phyloP scores from a whole-genome alignment of 352 stramenopile genomes.

The Globisporangium echinulatum region DNA sequence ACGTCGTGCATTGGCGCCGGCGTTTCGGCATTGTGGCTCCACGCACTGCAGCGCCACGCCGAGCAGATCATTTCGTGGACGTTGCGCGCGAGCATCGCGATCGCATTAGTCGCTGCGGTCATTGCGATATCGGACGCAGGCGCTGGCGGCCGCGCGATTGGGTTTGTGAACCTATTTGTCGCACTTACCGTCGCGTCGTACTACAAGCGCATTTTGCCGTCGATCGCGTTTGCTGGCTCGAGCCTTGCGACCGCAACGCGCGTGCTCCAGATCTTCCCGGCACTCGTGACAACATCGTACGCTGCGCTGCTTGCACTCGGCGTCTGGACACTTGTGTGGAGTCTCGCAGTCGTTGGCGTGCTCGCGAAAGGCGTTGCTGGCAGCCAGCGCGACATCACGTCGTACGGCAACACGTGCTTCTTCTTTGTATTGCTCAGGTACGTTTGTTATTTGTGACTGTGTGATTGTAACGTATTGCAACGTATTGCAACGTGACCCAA shows the following conservation, averaged over 20 bases:
- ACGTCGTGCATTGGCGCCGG: slow-evolving; percentile 59
- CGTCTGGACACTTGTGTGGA: slow-evolving; percentile 76
- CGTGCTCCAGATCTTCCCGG: slow-evolving; percentile 72
- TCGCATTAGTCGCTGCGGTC: slow-evolving; percentile 36
- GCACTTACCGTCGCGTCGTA: slow-evolving; percentile 54
- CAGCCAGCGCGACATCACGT: slow-evolving; percentile 45
- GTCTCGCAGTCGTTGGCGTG: slow-evolving; percentile 63
- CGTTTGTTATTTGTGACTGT: neutral
- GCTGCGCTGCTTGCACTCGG: slow-evolving; percentile 50
- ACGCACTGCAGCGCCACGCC: slow-evolving; percentile 69
- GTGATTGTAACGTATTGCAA: neutral
- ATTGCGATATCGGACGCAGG: slow-evolving; percentile 69
- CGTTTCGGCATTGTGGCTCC: slow-evolving; percentile 70
- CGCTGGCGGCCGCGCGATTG: slow-evolving; percentile 67
- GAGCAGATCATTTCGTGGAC: slow-evolving; percentile 67
- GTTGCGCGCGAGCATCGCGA: slow-evolving; percentile 54
- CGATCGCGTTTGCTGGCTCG: slow-evolving; percentile 75
- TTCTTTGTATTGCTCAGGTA: slow-evolving; percentile 87
- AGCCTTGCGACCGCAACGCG: slow-evolving; percentile 67
- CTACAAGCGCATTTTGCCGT: slow-evolving; percentile 50
- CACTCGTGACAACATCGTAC: slow-evolving; percentile 61
- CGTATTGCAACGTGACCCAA: too few relatives aligned
- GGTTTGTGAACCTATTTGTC: slow-evolving; percentile 80
- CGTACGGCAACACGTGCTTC: slow-evolving; percentile 64
- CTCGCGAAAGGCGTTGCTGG: slow-evolving; percentile 42